Evolutionary conservation across 768 basidiomycete species (phyloP), one percentile per base, ranked within the genome.

Genomic region (Sarcomyxa edulis): DNA sequence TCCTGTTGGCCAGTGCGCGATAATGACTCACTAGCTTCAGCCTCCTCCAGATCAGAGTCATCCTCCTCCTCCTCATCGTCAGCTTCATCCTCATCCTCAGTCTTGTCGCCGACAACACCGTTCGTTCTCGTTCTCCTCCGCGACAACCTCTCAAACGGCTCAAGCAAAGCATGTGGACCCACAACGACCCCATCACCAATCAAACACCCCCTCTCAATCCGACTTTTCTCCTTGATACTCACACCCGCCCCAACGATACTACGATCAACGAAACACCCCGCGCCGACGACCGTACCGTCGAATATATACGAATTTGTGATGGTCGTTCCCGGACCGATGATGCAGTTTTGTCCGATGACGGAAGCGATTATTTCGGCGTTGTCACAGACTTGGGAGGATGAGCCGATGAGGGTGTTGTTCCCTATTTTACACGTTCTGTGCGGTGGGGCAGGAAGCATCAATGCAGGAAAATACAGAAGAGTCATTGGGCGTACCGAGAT

Each of bases 241-340:
- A 85, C 91, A 7, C 74, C 75, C 16, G 78, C 68, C 3, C 93
- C 95, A 15, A 99, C 59, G 42, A 98, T 91, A 42, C 87, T 84
- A 45, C 77, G 69, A 49, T 80, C 73, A 34, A 98, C 66, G n/a
- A 73, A 64, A 51, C 81, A 84, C 31, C 78, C 72, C 39, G 81
- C 69, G 20, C 81, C 88, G 37, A 97, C 68, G 26, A 69, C 53
- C 11, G 81, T 81, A 38, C 77, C 76, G 48, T 93, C 87, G 53
- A 92, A 93, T 32, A 97, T 69, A 50, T 92, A 95, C 20, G 89
- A 81, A 53, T 85, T 65, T 21, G 69, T 68, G 41, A 99, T 74
- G 42, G 77, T 64, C 15, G 79, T 76, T 7, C 78, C 73, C 4
- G 78, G 62, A 8, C 90, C 90, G 44, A 99, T 78, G 35, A 62